Base-by-base conservation (phyloP, 805 yeast genomes). In the Wickerhamia fluorescens region DNA sequence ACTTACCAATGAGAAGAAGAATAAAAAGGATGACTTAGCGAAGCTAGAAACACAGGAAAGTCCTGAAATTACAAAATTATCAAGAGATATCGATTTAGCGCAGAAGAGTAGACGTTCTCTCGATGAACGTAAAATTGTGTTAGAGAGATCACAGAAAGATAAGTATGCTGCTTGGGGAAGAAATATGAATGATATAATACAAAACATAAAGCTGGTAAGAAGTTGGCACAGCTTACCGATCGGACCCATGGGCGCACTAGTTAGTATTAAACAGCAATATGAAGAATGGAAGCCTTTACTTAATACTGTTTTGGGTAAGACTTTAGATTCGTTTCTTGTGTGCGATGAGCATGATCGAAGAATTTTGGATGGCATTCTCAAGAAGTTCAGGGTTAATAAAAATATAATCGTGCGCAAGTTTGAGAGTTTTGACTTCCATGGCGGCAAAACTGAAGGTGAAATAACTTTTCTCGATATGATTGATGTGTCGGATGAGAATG, bases 181-280 rank as follows among this genome's bases (percentile, higher is more conserved):
- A 2, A 54, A 58, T 5, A 66, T 75, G 47, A 53, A 52, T 6
- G 27, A 34, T 2, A 45, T 78, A 5, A 41, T 77, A 14, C 38
- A 45, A 3, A 70, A 58, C 4, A 68, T 78, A 5, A 38, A 53
- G 16, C 41, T 48, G 2, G 34, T 40, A 13, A 57, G 58, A 9
- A 26, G 35, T 6, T 63, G 67, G 64, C 65, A 63, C 11, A 42
- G 51, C 2, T 45, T 45, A 20, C 94, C 95, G 0, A 51, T 79
- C 11, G 97, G 97, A 0, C 98, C 98, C 0, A 38, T 89, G 2
- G 96, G 95, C 1, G 40, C 63, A 3, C 56, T 58, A 35, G 61
- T 86, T 3, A 61, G 70, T 4, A 58, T 89, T 9, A 80, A 74
- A 43, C 49, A 56, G 2, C 75, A 68, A 6, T 72, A 54, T 41